phyloP scores from a whole-genome alignment of 2,329 filamentous ascomycete species.

The Didymella sp. region DNA sequence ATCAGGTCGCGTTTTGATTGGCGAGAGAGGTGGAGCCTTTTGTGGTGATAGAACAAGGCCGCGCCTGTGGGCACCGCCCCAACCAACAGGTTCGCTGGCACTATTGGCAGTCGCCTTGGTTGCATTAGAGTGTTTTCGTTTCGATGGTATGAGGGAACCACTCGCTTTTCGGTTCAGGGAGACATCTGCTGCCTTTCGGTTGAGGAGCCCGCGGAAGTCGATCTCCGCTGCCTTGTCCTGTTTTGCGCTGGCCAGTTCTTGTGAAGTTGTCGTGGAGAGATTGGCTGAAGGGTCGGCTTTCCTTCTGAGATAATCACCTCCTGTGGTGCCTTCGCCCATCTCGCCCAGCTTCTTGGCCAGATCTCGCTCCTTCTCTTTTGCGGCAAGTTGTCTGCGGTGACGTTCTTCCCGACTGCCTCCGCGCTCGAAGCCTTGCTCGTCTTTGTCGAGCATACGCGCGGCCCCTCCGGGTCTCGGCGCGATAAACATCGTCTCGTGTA shows the following conservation, averaged over 20 bases:
- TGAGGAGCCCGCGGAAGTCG: conserved; percentile 54
- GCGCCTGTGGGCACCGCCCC: conserved; percentile 55
- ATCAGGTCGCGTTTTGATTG: conserved; percentile 14
- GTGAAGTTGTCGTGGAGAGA: conserved; percentile 28
- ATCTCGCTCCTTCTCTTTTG: conserved; percentile 74
- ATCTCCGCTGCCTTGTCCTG: conserved; percentile 26
- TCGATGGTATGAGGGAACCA: conserved; percentile 45
- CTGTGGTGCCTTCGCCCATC: conserved; percentile 67
- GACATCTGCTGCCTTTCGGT: conserved; percentile 52
- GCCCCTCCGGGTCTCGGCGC: conserved; percentile 57
- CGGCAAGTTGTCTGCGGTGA: conserved; percentile 68
- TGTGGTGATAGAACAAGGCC: conserved; percentile 49
- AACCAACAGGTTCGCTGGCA: conserved; percentile 53
- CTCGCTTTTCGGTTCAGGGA: conserved; percentile 38
- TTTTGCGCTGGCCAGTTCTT: conserved; percentile 24
- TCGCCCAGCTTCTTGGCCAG: conserved; percentile 72
- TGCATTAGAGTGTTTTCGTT: conserved; percentile 50
- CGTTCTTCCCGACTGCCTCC: conserved; percentile 70
- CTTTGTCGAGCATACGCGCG: conserved; percentile 69
- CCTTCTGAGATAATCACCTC: conserved; percentile 72
- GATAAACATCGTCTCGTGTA: conserved; percentile 59
- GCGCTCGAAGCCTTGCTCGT: conserved; percentile 52
- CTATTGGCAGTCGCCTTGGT: conserved; percentile 40
- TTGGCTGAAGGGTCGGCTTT: conserved; percentile 32
- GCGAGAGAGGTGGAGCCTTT: conserved; percentile 31